Evolutionary conservation across 345 rosid genomes (phyloP).

Genomic region (Eucalyptus pauciflora): DNA sequence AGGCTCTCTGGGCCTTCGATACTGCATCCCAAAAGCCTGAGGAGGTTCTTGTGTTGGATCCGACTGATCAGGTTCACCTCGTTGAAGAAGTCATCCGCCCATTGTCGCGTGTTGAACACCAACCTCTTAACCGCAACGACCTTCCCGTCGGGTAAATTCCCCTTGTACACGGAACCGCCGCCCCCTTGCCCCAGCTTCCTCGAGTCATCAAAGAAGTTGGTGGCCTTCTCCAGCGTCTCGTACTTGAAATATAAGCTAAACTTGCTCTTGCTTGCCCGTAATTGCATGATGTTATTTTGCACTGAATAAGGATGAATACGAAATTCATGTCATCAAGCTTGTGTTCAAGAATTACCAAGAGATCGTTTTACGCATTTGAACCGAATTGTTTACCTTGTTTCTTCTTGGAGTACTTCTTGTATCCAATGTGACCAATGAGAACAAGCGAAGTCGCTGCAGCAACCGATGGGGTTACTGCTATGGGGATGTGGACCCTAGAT

Average conservation of each 20-base stretch:
- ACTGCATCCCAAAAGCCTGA: slow-evolving; percentile 73
- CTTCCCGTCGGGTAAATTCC: slow-evolving; percentile 60
- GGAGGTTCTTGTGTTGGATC: slow-evolving; percentile 57
- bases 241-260: slow-evolving; percentile 37
- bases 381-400: not conserved
- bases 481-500: not conserved
- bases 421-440: not conserved
- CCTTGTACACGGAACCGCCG: slow-evolving; percentile 67
- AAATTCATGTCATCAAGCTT: not conserved
- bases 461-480: not conserved
- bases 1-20: slow-evolving; percentile 84
- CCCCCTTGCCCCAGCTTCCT: slow-evolving; percentile 83
- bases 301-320: not conserved
- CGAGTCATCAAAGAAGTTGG: slow-evolving; percentile 34
- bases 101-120: slow-evolving; percentile 45
- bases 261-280: not conserved
- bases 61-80: slow-evolving; percentile 64
- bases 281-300: not conserved
- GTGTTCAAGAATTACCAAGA: not conserved
- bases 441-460: not conserved
- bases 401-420: not conserved
- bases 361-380: not conserved
- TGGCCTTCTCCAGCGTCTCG: slow-evolving; percentile 59
- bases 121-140: slow-evolving; percentile 56
- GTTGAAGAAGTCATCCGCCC: slow-evolving; percentile 77